A percentile compares a stretch with the other conserved stretches of the same genome.
These are phyloP conservation scores for Rhizophlyctis rosea DNA, from an alignment of 192 early-diverging fungal genomes.

Conservation along the genomic window DNA sequence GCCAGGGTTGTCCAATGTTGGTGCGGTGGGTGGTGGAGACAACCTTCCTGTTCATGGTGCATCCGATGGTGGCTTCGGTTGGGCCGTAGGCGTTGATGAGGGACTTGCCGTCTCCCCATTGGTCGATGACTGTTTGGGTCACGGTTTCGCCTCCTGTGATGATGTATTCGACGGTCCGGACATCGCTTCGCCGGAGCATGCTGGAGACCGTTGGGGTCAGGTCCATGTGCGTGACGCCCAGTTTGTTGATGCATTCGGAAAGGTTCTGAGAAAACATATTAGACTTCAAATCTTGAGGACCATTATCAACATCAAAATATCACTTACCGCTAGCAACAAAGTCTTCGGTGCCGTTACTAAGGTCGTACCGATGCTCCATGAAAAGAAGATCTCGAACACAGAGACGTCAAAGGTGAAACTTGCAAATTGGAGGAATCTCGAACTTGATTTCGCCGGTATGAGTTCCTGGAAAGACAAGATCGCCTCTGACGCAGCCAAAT, in stretches of 20 bases:
- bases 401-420: conserved; percentile 25
- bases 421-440: conserved; percentile 16
- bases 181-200: conserved; percentile 3
- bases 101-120: background rate
- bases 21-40: background rate
- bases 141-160: conserved; percentile 1
- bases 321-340: no score
- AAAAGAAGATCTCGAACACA: conserved; percentile 26
- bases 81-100: conserved; percentile 26
- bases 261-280: conserved; percentile 6
- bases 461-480: background rate
- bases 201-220: conserved; percentile 8
- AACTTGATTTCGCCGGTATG: background rate
- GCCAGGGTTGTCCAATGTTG: conserved; percentile 17
- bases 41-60: conserved; percentile 16
- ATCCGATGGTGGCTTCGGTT: conserved; percentile 29
- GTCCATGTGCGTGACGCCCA: conserved; percentile 1
- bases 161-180: background rate
- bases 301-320: no score
- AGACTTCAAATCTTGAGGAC: no score
- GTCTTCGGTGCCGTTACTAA: conserved; percentile 5
- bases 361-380: conserved; percentile 15
- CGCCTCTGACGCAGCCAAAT: conserved; percentile 10
- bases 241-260: background rate
- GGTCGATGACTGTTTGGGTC: conserved; percentile 1